These are phyloP conservation scores for Fusarium mundagurra DNA, from an alignment of 2,329 filamentous ascomycete species.

Conservation along the genomic window DNA sequence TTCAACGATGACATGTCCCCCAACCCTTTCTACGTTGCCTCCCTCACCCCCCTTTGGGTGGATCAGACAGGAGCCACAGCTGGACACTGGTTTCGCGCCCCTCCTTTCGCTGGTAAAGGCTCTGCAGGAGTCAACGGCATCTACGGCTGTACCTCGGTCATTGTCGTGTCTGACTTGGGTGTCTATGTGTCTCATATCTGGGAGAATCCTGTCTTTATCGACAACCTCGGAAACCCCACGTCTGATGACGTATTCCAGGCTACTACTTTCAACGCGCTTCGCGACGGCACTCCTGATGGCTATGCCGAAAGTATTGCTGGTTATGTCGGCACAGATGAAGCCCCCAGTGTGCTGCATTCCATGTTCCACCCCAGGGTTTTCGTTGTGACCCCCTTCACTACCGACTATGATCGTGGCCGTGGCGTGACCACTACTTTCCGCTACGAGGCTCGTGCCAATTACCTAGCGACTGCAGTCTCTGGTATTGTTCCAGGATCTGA, in stretches of 20 bases:
- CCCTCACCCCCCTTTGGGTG: constrained; percentile 17
- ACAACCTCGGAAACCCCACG: neutral
- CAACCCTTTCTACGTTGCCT: constrained; percentile 16
- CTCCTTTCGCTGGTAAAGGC: neutral
- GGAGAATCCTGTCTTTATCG: constrained; percentile 33
- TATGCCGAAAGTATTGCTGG: constrained; percentile 2
- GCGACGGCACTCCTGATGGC: constrained; percentile 1
- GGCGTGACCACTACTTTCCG: neutral
- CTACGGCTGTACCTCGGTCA: constrained; percentile 35
- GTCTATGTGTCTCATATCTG: constrained; percentile 38
- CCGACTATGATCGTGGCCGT: neutral
- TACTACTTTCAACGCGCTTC: constrained; percentile 16
- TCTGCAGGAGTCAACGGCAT: constrained; percentile 34
- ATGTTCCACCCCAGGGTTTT: constrained; percentile 25
- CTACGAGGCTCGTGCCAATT: constrained; percentile 11
- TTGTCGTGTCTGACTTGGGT: constrained; percentile 28
- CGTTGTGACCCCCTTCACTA: constrained; percentile 25
- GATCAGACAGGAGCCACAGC: constrained; percentile 14
- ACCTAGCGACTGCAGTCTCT: neutral
- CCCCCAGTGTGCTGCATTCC: constrained; percentile 10
- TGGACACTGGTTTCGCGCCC: constrained; percentile 19
- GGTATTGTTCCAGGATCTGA: constrained; percentile 21
- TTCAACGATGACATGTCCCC: constrained; percentile 17
- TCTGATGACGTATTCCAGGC: constrained; percentile 2
- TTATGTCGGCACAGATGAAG: constrained; percentile 9